Base-by-base conservation (phyloP, 768 basidiomycete genomes). In the Russula griseocarnosa region DNA sequence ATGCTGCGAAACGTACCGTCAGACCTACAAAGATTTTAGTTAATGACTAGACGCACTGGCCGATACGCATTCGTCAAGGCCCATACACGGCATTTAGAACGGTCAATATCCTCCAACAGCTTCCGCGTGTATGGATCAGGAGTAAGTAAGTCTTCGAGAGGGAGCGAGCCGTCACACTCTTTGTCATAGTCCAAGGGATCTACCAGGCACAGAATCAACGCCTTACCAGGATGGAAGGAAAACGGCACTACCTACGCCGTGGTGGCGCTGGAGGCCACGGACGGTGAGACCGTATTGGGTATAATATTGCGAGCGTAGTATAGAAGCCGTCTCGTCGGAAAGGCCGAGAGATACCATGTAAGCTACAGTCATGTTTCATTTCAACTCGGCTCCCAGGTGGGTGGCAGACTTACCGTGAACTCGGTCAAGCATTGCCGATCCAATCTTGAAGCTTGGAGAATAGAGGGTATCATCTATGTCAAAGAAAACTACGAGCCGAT, bases 391-490 rank as follows among this genome's bases (percentile, higher is more conserved):
- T 30, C 26, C 24, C 20, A 53, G 58, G 2, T 26, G 38, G 54
- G 34, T 44, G 26, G 14, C 40, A 2, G 6, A 65, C 77, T 53
- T 68, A 87, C 92, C 83, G 69, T 92, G 90, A 56, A 93, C 93
- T 57, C 84, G 82, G 65, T 85, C 74, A 14, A 86, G 86, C 92
- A 94, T 93, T 20, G 82, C 86, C 66, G 88, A 83, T 5, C 86
- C 85, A 58, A 94, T 90, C 73, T 80, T 84, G 22, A 85, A 78
- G 69, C 82, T 86, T 0, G 88, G 83, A 9, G 90, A 89, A 73
- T 94, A 94, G 18, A 94, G 79, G 3, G 91, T 92, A 70, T 94
- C 93, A 74, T 94, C 92, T 63, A 94, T 90, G 71, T 93, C 92
- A 65, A 94, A 84, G 83, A 86, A 93, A 56, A 91, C 79, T 55